Conservation (phyloP, 257 asterid species). For the Solanum tarapatanum region DNA sequence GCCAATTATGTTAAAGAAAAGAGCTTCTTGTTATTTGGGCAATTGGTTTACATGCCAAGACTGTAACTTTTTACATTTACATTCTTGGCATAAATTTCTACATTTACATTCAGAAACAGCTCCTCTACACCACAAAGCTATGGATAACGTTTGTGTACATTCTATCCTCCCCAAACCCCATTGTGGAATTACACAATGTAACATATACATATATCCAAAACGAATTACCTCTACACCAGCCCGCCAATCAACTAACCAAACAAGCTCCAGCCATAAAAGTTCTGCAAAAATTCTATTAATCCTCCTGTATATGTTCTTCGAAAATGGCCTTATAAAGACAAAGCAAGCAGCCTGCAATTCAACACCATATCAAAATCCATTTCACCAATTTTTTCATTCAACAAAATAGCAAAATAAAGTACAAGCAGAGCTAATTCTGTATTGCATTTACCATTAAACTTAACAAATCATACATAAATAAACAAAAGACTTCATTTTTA, state of each 20-base stretch:
- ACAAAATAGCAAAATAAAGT: background rate
- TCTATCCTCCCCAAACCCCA: background rate
- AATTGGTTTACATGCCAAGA: background rate
- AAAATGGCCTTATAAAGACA: slow-evolving; percentile 51
- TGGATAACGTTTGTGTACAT: background rate
- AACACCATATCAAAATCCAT: background rate
- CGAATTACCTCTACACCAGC: slow-evolving; percentile 73
- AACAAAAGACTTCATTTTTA: background rate
- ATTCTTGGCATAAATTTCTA: background rate
- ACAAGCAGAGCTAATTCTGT: background rate
- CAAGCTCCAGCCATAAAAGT: slow-evolving; percentile 86
- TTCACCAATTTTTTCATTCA: background rate
- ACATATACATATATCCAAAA: background rate
- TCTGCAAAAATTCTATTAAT: slow-evolving; percentile 66
- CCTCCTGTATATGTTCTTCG: slow-evolving; percentile 75
- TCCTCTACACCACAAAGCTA: background rate
- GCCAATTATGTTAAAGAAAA: background rate
- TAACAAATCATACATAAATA: background rate
- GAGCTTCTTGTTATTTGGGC: background rate
- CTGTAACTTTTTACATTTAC: background rate
- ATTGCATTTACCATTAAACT: background rate
- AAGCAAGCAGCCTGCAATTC: slow-evolving; percentile 55
- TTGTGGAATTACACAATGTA: background rate
- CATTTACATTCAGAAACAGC: background rate
- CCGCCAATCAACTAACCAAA: slow-evolving; percentile 98